Percentiles rank a stretch among this genome's conserved stretches.
phyloP scores from a whole-genome alignment of 306 rosid species.

The Vigna radiata region DNA sequence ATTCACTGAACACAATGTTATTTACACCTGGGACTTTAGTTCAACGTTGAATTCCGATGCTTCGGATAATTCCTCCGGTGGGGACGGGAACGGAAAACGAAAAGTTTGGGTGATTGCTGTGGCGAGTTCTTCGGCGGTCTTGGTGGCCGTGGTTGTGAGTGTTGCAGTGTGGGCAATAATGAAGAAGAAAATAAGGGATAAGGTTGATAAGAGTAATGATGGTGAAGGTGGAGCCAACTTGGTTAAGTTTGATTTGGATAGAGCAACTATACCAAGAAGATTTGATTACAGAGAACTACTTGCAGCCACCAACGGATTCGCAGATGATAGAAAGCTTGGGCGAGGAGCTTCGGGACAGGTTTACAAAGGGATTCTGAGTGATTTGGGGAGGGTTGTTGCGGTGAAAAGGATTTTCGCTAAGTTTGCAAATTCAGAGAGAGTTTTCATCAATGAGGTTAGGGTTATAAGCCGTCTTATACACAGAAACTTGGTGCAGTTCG shows the following conservation, averaged over 20 bases:
- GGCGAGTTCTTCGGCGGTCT: neutral
- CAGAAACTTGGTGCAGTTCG: slow-evolving; percentile 52
- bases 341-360: slow-evolving; percentile 61
- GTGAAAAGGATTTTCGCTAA: slow-evolving; percentile 54
- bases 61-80: neutral
- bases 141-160: slow-evolving; percentile 9
- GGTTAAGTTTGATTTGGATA: slow-evolving; percentile 43
- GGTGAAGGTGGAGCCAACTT: neutral
- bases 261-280: slow-evolving; percentile 47
- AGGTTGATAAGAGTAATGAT: neutral
- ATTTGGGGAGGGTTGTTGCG: slow-evolving; percentile 46
- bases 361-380: slow-evolving; percentile 46
- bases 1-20: slow-evolving; percentile 18
- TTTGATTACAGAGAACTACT: slow-evolving; percentile 51
- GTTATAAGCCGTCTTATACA: slow-evolving; percentile 59
- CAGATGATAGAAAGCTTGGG: slow-evolving; percentile 53
- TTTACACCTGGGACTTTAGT: slow-evolving; percentile 53
- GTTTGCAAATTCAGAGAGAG: slow-evolving; percentile 40
- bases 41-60: slow-evolving; percentile 35
- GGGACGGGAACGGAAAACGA: neutral
- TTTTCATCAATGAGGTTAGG: slow-evolving; percentile 51
- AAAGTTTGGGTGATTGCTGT: neutral
- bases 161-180: slow-evolving; percentile 17
- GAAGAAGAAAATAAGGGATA: slow-evolving; percentile 30
- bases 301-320: slow-evolving; percentile 52